Base-by-base conservation (phyloP, 2,329 filamentous ascomycete species). In the Pyrenophora graminea region DNA sequence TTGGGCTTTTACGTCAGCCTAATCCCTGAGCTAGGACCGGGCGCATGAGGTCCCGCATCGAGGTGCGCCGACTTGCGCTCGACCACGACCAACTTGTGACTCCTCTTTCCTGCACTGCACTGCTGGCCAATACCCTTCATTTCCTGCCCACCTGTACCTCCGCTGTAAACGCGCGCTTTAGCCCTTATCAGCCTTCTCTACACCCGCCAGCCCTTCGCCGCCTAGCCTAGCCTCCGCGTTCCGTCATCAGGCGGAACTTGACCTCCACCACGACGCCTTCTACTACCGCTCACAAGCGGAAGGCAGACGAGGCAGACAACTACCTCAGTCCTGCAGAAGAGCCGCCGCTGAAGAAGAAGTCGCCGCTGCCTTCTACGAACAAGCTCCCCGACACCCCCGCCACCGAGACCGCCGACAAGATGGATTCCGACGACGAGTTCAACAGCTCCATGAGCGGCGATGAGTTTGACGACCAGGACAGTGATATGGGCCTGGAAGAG, bases 391-490 rank as follows among this genome's bases (percentile, higher is more conserved):
- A 63, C 40, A 74, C 68, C 23, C 71, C 69, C 45, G 60, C 62
- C 33, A 69, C 70, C 40, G 65, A 61, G 56, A 60, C 66, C 40
- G 61, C 66, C 31, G 76, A 70, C 73, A 83, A 79, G 58, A 97
- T 97, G 92, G 91, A 96, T 77, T 97, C 92, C 7, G 93, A 97
- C 66, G 91, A 97, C 68, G 93, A 97, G 54, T 92, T 92, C 74
- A 88, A 94, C 83, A 95, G 89, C 64, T 85, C 86, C 69, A 81
- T 87, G 64, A 93, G 90, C 36, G 96, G 89, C 69, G 87, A 89
- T 59, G 83, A 84, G 53, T 83, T 90, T 53, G 83, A 88, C 57
- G 89, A 91, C 65, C 86, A 89, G 54, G 91, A 89, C 63, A 91
- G 90, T 47, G 90, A 91, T 64, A 86, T 68, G 47, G 74, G 73